Evolutionary conservation across 2,329 filamentous ascomycete species (phyloP).

Genomic region (Colletotrichum navitas): DNA sequence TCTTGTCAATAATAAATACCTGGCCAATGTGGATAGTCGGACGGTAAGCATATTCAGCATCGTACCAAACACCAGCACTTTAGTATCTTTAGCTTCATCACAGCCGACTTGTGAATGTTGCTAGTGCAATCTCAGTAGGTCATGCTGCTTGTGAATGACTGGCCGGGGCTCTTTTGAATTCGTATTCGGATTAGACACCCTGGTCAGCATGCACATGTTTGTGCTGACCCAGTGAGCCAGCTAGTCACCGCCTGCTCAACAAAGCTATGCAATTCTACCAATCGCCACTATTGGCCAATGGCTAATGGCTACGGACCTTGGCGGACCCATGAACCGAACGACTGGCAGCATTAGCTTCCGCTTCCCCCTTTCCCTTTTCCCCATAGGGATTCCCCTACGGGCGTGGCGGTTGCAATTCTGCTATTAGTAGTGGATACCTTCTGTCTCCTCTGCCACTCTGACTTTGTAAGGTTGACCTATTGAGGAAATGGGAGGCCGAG

Average conservation of each 20-base stretch:
- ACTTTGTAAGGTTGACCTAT: neutral
- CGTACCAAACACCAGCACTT: neutral
- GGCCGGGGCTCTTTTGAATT: constrained; percentile 20
- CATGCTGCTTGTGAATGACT: neutral
- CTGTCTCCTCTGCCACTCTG: neutral
- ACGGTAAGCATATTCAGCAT: neutral
- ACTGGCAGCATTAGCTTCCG: neutral
- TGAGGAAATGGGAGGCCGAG: neutral
- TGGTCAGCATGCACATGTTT: constrained; percentile 9
- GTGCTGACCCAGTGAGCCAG: neutral
- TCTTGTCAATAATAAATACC: neutral
- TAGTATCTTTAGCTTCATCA: no score
- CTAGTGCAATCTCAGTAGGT: neutral
- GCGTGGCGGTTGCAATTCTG: neutral
- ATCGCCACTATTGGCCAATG: constrained; percentile 4
- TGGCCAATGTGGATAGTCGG: neutral
- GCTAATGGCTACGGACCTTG: constrained; percentile 12
- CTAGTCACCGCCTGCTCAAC: constrained; percentile 27
- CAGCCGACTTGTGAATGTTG: neutral
- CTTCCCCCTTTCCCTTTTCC: neutral
- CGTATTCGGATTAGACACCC: constrained; percentile 35
- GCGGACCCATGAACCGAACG: constrained; percentile 1
- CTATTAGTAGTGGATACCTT: constrained; percentile 7
- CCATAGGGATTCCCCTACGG: neutral
- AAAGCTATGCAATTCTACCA: neutral